phyloP scores from a whole-genome alignment of 1,284 basidiomycete genomes.

The Xerocomus minutiporus region DNA sequence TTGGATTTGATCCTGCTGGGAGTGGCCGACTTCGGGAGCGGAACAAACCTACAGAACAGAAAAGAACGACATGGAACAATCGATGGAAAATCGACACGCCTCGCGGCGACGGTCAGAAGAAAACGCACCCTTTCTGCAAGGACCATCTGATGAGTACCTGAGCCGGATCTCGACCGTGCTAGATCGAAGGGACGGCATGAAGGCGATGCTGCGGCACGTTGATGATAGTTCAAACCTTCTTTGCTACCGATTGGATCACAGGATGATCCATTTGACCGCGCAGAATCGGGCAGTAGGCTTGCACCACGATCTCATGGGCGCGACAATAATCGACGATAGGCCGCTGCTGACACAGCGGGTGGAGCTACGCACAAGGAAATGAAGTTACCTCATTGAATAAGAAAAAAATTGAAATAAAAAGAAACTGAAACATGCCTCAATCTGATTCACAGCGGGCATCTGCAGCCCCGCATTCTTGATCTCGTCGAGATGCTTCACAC shows the following conservation, averaged over 20 bases:
- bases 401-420: not conserved
- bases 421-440: conserved; percentile 52
- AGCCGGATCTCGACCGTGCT: conserved; percentile 55
- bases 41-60: conserved; percentile 45
- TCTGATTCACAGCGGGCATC: conserved; percentile 78
- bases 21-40: conserved; percentile 74
- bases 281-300: conserved; percentile 77
- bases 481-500: conserved; percentile 74
- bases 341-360: conserved; percentile 80
- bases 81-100: not conserved
- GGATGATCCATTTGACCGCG: conserved; percentile 55
- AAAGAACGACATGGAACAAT: conserved; percentile 19
- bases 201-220: conserved; percentile 2
- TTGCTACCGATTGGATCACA: conserved; percentile 48
- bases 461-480: conserved; percentile 58
- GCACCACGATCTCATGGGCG: conserved; percentile 61
- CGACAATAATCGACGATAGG: conserved; percentile 77
- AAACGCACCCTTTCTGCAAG: conserved; percentile 68
- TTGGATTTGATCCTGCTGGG: conserved; percentile 67
- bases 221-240: conserved; percentile 43
- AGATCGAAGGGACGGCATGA: conserved; percentile 2
- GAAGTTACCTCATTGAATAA: conserved; percentile 1
- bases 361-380: conserved; percentile 46
- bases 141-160: conserved; percentile 83
- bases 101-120: not conserved